phyloP scores from a whole-genome alignment of 108 stramenopile genomes.

The Nitzschia sp. region DNA sequence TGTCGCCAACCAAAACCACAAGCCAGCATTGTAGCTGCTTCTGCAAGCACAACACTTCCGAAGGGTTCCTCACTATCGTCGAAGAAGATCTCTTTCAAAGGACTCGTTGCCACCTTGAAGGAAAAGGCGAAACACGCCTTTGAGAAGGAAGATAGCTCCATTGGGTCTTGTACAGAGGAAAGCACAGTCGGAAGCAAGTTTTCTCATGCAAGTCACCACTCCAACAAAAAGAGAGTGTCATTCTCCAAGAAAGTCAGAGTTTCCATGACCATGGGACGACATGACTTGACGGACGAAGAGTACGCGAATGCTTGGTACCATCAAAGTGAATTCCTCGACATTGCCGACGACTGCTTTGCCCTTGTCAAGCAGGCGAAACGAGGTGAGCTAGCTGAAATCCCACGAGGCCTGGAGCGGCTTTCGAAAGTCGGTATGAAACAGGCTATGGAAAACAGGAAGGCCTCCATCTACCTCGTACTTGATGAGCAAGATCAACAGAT shows the following conservation, averaged over 20 bases:
- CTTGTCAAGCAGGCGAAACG: conserved; percentile 1
- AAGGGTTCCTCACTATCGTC: no score
- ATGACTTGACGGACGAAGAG: conserved; percentile 3
- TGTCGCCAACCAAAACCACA: no score
- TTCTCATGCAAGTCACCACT: no score
- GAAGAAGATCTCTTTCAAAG: no score
- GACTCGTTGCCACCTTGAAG: no score
- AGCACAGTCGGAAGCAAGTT: no score
- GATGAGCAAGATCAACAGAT: conserved; percentile 7
- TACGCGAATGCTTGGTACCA: not conserved
- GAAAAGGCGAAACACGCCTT: no score
- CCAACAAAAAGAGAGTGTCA: no score
- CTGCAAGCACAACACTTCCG: no score
- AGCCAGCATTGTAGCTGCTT: no score
- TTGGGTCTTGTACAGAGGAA: no score
- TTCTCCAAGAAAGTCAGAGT: not conserved
- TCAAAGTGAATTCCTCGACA: conserved; percentile 5
- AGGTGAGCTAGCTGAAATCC: not conserved
- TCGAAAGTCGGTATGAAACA: not conserved
- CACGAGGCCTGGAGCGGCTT: conserved; percentile 6
- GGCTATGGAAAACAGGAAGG: not conserved
- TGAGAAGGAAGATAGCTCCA: no score
- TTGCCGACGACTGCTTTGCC: not conserved
- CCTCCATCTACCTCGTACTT: not conserved
- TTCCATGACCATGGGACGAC: not conserved